A percentile compares a stretch with the other conserved stretches of the same genome.
phyloP scores from a whole-genome alignment of 176 grass and related monocot species.

The Triticum turgidum region DNA sequence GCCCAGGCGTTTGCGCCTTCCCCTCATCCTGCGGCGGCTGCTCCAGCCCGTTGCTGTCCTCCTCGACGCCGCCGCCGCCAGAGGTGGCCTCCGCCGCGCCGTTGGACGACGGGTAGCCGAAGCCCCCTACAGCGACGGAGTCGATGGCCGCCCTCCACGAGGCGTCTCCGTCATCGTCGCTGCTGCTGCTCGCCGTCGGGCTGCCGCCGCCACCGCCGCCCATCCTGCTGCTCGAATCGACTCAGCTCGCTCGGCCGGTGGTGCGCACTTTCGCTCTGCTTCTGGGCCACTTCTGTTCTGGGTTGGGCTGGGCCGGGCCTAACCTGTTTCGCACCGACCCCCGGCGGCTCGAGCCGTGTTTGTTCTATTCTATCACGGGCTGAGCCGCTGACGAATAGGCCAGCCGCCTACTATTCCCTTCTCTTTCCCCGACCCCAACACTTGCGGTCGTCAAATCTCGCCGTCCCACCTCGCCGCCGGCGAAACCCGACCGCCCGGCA shows the following conservation, averaged over 20 bases:
- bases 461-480: conserved; percentile 26
- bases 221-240: conserved; percentile 20
- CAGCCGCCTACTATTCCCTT: conserved; percentile 12
- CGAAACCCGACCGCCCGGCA: not conserved
- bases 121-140: conserved; percentile 51
- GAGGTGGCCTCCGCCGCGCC: conserved; percentile 28
- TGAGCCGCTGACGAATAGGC: not conserved
- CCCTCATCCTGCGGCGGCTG: conserved; percentile 18
- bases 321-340: conserved; percentile 21
- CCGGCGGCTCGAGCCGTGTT: not conserved
- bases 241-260: not conserved
- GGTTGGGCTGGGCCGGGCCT: not conserved
- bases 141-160: conserved; percentile 78
- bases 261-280: not conserved
- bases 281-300: not conserved
- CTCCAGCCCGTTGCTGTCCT: conserved; percentile 18
- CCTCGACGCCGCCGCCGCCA: not conserved
- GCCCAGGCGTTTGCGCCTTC: conserved; percentile 40
- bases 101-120: conserved; percentile 44
- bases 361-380: conserved; percentile 3
- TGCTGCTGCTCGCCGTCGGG: conserved; percentile 48
- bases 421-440: conserved; percentile 8
- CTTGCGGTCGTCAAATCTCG: conserved; percentile 28
- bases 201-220: conserved; percentile 33
- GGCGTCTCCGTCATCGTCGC: conserved; percentile 86